phyloP scores from a whole-genome alignment of 768 basidiomycete species.

The Leccinum fibrillosum region DNA sequence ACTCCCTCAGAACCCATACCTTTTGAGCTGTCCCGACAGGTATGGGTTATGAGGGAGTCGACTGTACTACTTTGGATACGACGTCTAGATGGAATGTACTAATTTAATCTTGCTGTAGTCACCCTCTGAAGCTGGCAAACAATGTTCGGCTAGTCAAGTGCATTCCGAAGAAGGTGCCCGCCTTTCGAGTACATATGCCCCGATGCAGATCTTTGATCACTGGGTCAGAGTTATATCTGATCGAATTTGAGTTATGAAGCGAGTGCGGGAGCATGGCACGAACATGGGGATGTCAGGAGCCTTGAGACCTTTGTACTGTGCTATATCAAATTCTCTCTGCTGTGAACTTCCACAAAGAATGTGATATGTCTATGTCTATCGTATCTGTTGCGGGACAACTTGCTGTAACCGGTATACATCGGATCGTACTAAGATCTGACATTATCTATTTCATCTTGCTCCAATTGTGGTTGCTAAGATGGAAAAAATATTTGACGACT shows the following conservation, averaged over 20 bases:
- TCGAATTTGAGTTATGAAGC: slow-evolving; percentile 30
- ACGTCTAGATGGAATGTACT: slow-evolving; percentile 55
- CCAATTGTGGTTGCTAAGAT: background rate
- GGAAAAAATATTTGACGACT: too few species aligned
- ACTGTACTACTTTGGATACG: slow-evolving; percentile 51
- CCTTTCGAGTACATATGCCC: slow-evolving; percentile 40
- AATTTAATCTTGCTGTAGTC: slow-evolving; percentile 49
- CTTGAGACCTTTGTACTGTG: background rate
- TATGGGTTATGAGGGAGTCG: too few species aligned
- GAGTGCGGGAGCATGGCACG: background rate
- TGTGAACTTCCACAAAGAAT: background rate
- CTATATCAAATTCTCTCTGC: background rate
- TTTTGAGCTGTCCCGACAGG: too few species aligned
- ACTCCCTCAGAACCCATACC: too few species aligned
- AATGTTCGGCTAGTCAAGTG: slow-evolving; percentile 44
- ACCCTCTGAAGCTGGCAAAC: slow-evolving; percentile 36
- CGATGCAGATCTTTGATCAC: slow-evolving; percentile 30
- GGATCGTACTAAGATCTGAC: background rate
- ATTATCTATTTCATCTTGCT: background rate
- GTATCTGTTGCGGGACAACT: background rate
- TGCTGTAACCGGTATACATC: background rate
- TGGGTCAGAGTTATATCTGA: slow-evolving; percentile 37
- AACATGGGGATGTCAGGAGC: background rate
- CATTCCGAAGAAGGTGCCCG: slow-evolving; percentile 31
- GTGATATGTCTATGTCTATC: background rate